Conservation (phyloP, 176 grass and related monocot species). For the Saccharum spontaneum region DNA sequence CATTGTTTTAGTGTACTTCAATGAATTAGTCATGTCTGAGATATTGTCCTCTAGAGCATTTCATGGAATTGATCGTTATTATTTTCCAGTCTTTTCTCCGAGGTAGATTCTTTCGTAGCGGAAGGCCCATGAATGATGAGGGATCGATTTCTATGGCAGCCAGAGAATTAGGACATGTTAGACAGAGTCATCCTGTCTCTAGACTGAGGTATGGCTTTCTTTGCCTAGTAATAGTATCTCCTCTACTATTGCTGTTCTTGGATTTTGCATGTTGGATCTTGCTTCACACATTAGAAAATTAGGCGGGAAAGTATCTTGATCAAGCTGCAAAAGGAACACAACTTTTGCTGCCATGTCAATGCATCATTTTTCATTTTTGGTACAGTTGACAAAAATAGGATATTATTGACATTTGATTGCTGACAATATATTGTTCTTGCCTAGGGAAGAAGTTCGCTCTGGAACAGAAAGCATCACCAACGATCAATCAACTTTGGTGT, state of each 20-base stretch:
- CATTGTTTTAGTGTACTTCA: background rate
- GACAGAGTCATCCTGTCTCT: conserved; percentile 54
- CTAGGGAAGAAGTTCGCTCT: conserved; percentile 70
- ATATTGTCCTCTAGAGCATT: background rate
- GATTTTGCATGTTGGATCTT: conserved; percentile 9
- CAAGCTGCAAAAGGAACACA: background rate
- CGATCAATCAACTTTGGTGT: conserved; percentile 33
- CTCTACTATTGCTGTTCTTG: conserved; percentile 16
- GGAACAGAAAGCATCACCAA: conserved; percentile 30
- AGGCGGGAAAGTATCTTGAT: background rate
- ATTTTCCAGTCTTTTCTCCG: conserved; percentile 67
- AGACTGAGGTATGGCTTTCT: conserved; percentile 70
- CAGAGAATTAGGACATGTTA: conserved; percentile 58
- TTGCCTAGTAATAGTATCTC: conserved; percentile 5
- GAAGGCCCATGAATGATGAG: conserved; percentile 30
- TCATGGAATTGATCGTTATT: conserved; percentile 24
- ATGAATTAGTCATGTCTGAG: background rate
- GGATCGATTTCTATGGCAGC: conserved; percentile 32
- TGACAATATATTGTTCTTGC: conserved; percentile 49
- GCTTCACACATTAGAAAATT: background rate
- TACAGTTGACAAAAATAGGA: background rate
- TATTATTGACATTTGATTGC: background rate
- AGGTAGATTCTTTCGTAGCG: conserved; percentile 59
- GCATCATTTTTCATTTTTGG: background rate
- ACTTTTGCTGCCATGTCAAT: background rate